Conservation (phyloP, 176 grass and related monocot genomes). For the Puya raimondii region DNA sequence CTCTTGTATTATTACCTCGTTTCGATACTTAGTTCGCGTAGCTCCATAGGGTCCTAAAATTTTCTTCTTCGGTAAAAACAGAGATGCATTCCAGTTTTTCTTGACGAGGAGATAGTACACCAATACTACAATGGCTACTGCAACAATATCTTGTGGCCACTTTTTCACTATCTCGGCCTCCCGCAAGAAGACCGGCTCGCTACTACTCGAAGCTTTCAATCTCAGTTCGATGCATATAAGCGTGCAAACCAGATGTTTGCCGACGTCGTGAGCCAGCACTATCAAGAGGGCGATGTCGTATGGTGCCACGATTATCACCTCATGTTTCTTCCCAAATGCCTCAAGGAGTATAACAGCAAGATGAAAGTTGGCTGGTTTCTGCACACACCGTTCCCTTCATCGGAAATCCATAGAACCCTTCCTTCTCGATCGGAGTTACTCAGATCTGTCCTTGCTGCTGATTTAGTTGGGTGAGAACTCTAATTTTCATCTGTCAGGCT, state of each 20-base stretch:
- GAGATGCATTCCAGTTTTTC: conserved; percentile 98
- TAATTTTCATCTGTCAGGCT: conserved; percentile 15
- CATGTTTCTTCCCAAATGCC: conserved; percentile 95
- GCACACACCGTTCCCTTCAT: conserved; percentile 96
- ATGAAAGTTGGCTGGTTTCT: conserved; percentile 99
- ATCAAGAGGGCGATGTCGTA: conserved; percentile 96
- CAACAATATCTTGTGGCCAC: conserved; percentile 98
- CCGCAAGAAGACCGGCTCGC: conserved; percentile 97
- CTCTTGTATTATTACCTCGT: not conserved
- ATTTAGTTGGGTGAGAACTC: conserved; percentile 87
- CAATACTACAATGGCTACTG: conserved; percentile 99
- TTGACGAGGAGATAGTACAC: conserved; percentile 98
- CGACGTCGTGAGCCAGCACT: conserved; percentile 93
- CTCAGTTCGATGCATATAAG: conserved; percentile 93
- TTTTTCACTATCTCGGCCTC: conserved; percentile 94
- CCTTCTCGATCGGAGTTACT: conserved; percentile 86
- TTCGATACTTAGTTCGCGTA: not conserved
- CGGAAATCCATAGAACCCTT: conserved; percentile 88
- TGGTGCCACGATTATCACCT: conserved; percentile 99
- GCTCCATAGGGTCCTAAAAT: conserved; percentile 1
- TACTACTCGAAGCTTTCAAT: conserved; percentile 89
- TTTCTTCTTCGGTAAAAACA: conserved; percentile 31
- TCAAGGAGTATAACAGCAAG: conserved; percentile 85
- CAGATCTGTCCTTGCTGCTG: conserved; percentile 87
- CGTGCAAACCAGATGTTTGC: conserved; percentile 99